phyloP scores from a whole-genome alignment of 176 grass and related monocot species.

The Eleusine coracana region DNA sequence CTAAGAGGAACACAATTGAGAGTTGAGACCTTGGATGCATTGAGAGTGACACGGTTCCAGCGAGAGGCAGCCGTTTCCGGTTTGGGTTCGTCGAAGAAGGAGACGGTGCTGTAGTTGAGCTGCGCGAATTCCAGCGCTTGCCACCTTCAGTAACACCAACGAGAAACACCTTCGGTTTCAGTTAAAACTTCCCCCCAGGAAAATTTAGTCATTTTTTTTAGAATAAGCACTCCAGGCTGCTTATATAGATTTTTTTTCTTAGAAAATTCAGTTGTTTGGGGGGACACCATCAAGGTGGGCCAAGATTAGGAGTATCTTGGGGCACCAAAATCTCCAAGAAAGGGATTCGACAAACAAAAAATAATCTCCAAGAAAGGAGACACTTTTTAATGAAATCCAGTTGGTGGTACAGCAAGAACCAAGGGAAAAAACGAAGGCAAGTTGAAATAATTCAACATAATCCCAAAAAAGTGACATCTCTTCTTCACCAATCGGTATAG shows the following conservation, averaged over 20 bases:
- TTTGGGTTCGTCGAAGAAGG: conserved; percentile 74
- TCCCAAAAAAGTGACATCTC: not conserved
- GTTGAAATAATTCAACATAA: not conserved
- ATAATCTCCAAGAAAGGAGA: not conserved
- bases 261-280: not conserved
- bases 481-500: conserved; percentile 13
- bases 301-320: not conserved
- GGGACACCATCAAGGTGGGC: not conserved
- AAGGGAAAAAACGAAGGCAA: not conserved
- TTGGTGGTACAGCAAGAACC: not conserved
- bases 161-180: not conserved
- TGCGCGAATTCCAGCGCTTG: conserved; percentile 69
- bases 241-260: too few species aligned
- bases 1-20: not conserved
- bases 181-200: not conserved
- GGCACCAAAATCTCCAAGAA: not conserved
- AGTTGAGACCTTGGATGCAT: conserved; percentile 72
- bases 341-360: not conserved
- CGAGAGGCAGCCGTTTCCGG: conserved; percentile 77
- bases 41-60: conserved; percentile 83
- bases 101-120: conserved; percentile 74
- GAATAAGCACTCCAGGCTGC: not conserved
- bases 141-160: conserved; percentile 62
- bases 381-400: not conserved
- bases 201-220: not conserved